Percentiles rank a stretch among this genome's conserved stretches.
These are phyloP conservation scores for Geotrichum macrosporum DNA, from an alignment of 1,139 yeast genomes.

Conservation along the genomic window DNA sequence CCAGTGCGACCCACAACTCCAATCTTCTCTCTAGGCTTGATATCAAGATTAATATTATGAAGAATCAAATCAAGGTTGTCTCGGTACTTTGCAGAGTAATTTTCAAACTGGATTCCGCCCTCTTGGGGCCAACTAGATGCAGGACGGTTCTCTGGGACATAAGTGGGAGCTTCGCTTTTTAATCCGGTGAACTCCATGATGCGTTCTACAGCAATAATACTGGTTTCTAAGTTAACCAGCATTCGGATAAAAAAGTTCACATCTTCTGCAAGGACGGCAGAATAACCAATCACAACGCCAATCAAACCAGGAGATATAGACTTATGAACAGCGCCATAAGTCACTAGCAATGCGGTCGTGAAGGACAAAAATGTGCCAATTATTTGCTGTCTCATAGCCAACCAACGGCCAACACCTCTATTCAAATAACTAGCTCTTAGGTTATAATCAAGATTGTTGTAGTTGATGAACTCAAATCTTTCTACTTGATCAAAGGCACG, in stretches of 20 bases:
- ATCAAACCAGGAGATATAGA: slow-evolving; percentile 62
- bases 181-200: slow-evolving; percentile 66
- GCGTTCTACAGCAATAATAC: slow-evolving; percentile 72
- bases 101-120: slow-evolving; percentile 54
- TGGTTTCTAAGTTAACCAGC: slow-evolving; percentile 70
- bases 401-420: slow-evolving; percentile 66
- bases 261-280: slow-evolving; percentile 58
- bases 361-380: slow-evolving; percentile 64
- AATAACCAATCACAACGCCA: slow-evolving; percentile 70
- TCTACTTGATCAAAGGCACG: slow-evolving; percentile 51
- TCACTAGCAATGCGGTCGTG: slow-evolving; percentile 47
- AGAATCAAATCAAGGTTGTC: slow-evolving; percentile 53
- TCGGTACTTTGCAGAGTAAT: slow-evolving; percentile 63
- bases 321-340: slow-evolving; percentile 52
- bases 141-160: slow-evolving; percentile 40
- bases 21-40: slow-evolving; percentile 60
- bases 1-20: slow-evolving; percentile 88
- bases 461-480: slow-evolving; percentile 53
- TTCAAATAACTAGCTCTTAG: slow-evolving; percentile 55
- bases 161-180: slow-evolving; percentile 52
- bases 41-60: slow-evolving; percentile 48
- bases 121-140: slow-evolving; percentile 56
- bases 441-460: slow-evolving; percentile 59
- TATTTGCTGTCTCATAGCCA: slow-evolving; percentile 61
- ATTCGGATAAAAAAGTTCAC: slow-evolving; percentile 59